Percentiles rank a stretch among this genome's conserved stretches.
Evolutionary conservation across 2,329 filamentous ascomycete species (phyloP).

Genomic region (Fusarium coffeatum): DNA sequence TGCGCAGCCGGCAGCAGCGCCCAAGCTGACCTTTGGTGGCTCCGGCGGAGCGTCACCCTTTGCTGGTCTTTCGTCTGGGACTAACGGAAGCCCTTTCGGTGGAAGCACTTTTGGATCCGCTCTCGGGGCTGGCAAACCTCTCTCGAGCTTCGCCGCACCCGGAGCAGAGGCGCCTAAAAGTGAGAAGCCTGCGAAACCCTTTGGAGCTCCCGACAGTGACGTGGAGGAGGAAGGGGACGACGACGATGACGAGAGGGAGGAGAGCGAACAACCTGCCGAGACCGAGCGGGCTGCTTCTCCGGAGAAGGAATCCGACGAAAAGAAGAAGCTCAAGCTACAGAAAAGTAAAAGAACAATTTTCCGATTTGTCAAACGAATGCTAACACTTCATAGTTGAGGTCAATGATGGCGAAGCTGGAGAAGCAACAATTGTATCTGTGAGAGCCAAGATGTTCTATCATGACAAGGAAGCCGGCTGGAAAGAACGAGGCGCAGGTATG

Average conservation of each 20-base stretch:
- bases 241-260: slow-evolving; percentile 55
- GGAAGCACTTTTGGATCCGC: slow-evolving; percentile 54
- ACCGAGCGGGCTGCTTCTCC: slow-evolving; percentile 59
- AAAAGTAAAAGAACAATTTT: slow-evolving; percentile 65
- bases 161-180: slow-evolving; percentile 61
- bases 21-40: slow-evolving; percentile 64
- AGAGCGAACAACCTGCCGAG: slow-evolving; percentile 58
- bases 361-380: slow-evolving; percentile 9
- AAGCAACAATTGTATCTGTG: slow-evolving; percentile 78
- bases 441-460: slow-evolving; percentile 89
- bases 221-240: slow-evolving; percentile 62
- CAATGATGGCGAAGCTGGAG: slow-evolving; percentile 88
- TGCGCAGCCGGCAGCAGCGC: slow-evolving; percentile 48
- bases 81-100: slow-evolving; percentile 56
- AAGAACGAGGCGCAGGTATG: slow-evolving; percentile 86
- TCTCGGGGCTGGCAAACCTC: slow-evolving; percentile 56
- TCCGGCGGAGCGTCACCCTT: slow-evolving; percentile 60
- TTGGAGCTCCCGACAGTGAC: slow-evolving; percentile 80
- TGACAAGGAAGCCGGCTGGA: slow-evolving; percentile 80
- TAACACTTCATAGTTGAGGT: slow-evolving; percentile 66
- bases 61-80: slow-evolving; percentile 55
- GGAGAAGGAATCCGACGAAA: slow-evolving; percentile 69
- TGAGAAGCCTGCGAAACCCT: slow-evolving; percentile 75
- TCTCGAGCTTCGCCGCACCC: slow-evolving; percentile 78
- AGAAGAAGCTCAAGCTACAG: slow-evolving; percentile 74